Conservation (phyloP, 768 basidiomycete species). For the Termitomyces sp. region DNA sequence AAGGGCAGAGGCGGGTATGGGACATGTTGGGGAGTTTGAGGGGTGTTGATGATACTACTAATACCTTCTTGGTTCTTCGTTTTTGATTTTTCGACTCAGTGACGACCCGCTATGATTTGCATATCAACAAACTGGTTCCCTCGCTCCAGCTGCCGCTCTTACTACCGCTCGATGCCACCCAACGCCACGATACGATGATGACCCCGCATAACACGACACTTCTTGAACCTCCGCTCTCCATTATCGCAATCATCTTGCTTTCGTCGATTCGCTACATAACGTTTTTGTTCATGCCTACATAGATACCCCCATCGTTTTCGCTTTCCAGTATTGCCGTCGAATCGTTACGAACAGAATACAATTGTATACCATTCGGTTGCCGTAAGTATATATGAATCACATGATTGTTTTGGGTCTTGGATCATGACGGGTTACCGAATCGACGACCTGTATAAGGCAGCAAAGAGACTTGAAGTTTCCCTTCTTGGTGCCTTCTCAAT, state of each 20-base stretch:
- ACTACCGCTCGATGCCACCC: neutral
- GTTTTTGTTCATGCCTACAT: neutral
- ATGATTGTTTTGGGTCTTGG: neutral
- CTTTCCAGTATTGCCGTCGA: neutral
- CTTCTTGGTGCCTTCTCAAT: too few species aligned
- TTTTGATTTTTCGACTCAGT: neutral
- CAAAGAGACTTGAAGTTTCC: too few species aligned
- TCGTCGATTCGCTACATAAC: neutral
- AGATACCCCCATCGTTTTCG: neutral
- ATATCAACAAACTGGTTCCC: too few species aligned
- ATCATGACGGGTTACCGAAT: too few species aligned
- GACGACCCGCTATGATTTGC: neutral
- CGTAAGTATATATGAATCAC: neutral
- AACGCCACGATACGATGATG: neutral
- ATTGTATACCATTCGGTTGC: neutral
- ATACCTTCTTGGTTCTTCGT: too few species aligned
- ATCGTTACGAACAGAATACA: too few species aligned
- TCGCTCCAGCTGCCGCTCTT: neutral
- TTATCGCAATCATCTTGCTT: neutral
- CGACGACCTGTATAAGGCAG: too few species aligned
- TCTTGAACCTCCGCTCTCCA: neutral
- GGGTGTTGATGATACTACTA: neutral
- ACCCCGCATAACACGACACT: neutral
- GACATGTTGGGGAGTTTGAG: neutral
- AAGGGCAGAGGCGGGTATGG: constrained; percentile 18